Evolutionary conservation across 2,329 filamentous ascomycete genomes (phyloP), one percentile per base, ranked within the genome.

Genomic region (Bisporella sp.): DNA sequence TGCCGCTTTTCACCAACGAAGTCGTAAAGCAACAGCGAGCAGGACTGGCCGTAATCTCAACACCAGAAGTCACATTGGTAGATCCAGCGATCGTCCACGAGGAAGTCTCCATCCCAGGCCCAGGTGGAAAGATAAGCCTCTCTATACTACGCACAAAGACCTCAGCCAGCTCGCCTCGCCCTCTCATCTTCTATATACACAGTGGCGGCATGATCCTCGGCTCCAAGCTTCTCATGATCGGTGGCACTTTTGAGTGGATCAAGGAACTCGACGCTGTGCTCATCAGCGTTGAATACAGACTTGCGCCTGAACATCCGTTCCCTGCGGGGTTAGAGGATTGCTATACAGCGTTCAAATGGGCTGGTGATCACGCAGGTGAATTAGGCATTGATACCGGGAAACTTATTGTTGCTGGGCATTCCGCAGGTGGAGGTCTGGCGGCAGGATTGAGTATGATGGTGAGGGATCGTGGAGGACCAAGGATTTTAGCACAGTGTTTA

Each of bases 251-350:
- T 46, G 68, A 68, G 52, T 71, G 74, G 60, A 73, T 76, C 46
- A 70, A 78, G 53, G 62, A 66, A 37, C 69, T 66, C 44, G 64
- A 72, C 37, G 52, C 78, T 5, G 71, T 73, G 0, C 71, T 77
- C 6, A 62, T 82, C 21, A 76, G 73, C 0, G 71, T 81, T 7
- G 78, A 77, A 1, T 82, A 82, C 61, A 70, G 79, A 6, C 69
- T 80, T 4, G 77, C 78, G 0, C 79, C 79, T 0, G 77, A 82
- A 58, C 52, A 81, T 57, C 75, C 76, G 0, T 79, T 71, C 59
- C 78, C 79, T 0, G 70, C 69, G 0, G 71, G 68, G 0, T 68
- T 71, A 6, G 68, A 81, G 41, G 79, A 82, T 60, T 78, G 75
- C 64, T 73, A 73, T 56, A 77, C 31, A 12, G 52, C 21, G 11